Base-by-base conservation (phyloP, 176 grass and related monocot genomes). In the Calamus simplicifolius region DNA sequence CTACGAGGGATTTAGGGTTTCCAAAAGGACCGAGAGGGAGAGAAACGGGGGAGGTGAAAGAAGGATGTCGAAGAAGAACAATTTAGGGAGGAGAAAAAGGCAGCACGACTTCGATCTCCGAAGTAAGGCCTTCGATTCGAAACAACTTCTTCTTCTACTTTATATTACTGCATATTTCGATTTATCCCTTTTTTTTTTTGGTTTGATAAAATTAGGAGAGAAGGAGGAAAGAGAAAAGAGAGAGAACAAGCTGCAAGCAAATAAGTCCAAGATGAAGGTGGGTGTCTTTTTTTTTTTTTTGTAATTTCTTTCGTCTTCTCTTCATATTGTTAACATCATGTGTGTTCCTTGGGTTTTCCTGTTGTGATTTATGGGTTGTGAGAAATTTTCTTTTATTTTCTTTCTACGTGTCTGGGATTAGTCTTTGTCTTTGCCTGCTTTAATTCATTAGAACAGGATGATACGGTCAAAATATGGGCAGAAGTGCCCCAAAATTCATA, bases 41-140 rank as follows among this genome's bases (percentile, higher is more conserved):
- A 30, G 29, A 5, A 1, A 31, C 10, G 0, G 23, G 18, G 18
- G 18, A 18, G 23, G 29, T 16, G 50, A 68, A 50, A 16, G 38
- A 17, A 59, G 55, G 43, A 95, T 95, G 89, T 95, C 89, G 62
- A 96, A 96, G 86, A 90, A 96, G 81, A 97, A 97, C 83, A 96
- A 82, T 59, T 88, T 90, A 23, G 63, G 68, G 57, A 85, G 71
- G 68, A 63, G 92, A 64, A 96, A 69, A 63, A 90, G 82, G 51
- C 86, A 87, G 62, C 67, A 96, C 75, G 83, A 82, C 50, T 96
- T 96, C 75, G 92, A 96, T 62, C 83, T 96, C 31, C 43, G 75
- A 61, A 72, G 92, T 96, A 79, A 13, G 7, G 18, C n/a, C 2
- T 51, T n/a, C 5, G 16, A 67, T 29, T 5, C 60, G 35, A 43